Evolutionary conservation across 2,329 filamentous ascomycete genomes (phyloP).

Genomic region (Verticillium zaregamsianum): DNA sequence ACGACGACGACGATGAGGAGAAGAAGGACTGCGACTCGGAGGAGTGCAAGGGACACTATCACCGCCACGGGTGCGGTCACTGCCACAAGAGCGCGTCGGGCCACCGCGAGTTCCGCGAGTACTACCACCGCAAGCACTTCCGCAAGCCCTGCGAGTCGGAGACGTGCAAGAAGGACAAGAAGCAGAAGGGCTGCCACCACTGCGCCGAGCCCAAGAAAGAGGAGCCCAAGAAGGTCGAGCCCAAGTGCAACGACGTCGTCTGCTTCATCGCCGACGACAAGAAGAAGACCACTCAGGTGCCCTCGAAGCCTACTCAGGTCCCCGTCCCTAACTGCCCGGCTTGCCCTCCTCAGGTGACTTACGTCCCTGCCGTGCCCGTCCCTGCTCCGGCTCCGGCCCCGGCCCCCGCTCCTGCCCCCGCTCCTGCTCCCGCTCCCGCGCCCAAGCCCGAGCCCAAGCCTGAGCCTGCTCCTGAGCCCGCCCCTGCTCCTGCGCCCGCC

Average conservation of each 20-base stretch:
- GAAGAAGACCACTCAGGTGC: neutral
- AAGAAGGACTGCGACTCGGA: conserved; percentile 3
- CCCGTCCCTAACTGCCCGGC: conserved; percentile 1
- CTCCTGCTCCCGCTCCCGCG: neutral
- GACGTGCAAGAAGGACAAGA: neutral
- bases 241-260: conserved; percentile 1
- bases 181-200: neutral
- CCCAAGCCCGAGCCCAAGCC: neutral
- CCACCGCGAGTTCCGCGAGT: conserved; percentile 5
- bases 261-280: neutral
- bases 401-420: neutral
- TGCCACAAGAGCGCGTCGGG: conserved; percentile 1
- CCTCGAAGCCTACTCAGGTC: neutral
- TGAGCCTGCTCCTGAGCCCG: neutral
- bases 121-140: conserved; percentile 5
- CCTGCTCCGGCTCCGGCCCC: neutral
- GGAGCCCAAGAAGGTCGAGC: neutral
- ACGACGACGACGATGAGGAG: neutral
- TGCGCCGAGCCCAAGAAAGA: neutral
- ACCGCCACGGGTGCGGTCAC: conserved; percentile 1
- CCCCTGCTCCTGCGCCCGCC: neutral
- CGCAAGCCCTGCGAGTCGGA: conserved; percentile 1
- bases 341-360: conserved; percentile 2
- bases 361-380: neutral
- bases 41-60: conserved; percentile 1